Percentiles rank a stretch among this genome's conserved stretches.
These are phyloP conservation scores for Orobanche coerulescens DNA, from an alignment of 257 asterid genomes.

Conservation along the genomic window DNA sequence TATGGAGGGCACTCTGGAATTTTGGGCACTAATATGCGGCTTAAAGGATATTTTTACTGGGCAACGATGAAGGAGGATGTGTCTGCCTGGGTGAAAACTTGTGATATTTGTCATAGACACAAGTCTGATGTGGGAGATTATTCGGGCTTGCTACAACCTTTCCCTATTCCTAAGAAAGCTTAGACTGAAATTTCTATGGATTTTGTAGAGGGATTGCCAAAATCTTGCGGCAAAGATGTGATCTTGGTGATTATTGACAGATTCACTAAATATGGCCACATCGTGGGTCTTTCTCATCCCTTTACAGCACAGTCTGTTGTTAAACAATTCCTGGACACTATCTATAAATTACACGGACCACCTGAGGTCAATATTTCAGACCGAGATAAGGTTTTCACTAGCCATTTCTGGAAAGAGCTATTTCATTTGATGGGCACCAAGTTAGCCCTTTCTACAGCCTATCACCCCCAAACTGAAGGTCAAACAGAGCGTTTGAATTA, in stretches of 20 bases:
- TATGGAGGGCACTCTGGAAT: background rate
- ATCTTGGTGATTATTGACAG: too few relatives aligned
- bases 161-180: background rate
- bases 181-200: background rate
- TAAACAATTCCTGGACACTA: background rate
- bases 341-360: background rate
- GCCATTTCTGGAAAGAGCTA: background rate
- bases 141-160: background rate
- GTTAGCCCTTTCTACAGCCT: background rate
- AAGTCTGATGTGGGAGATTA: background rate
- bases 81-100: background rate
- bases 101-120: background rate
- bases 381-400: background rate
- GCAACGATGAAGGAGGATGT: background rate
- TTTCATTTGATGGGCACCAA: background rate
- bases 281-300: background rate
- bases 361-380: background rate
- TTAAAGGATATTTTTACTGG: background rate
- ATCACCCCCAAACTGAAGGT: background rate
- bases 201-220: background rate
- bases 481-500: background rate
- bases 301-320: background rate
- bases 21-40: background rate
- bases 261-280: background rate
- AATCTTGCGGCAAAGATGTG: too few relatives aligned